phyloP scores from a whole-genome alignment of 139 green algal genomes.

The Parachlorella kessleri region DNA sequence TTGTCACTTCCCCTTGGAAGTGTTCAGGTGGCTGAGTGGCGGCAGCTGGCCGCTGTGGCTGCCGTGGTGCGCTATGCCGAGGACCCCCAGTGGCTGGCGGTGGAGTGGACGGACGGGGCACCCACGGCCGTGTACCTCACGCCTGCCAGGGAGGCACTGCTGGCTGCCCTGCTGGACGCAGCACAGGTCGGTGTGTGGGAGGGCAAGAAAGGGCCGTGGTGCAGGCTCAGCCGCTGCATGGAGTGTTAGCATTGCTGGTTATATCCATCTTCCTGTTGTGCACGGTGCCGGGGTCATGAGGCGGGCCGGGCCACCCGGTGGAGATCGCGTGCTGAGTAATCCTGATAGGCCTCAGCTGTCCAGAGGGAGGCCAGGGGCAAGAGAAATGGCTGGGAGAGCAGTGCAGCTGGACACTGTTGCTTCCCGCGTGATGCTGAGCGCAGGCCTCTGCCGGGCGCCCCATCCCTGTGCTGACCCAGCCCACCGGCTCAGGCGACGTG shows the following conservation, averaged over 20 bases:
- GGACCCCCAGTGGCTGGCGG: slow-evolving; percentile 71
- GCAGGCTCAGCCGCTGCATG: too few relatives aligned
- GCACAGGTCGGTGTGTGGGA: slow-evolving; percentile 53
- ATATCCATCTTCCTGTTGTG: too few relatives aligned
- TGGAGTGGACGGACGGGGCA: slow-evolving; percentile 77
- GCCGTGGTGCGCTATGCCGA: slow-evolving; percentile 53
- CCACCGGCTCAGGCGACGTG: slow-evolving; percentile 58
- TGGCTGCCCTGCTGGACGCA: slow-evolving; percentile 72
- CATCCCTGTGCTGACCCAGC: slow-evolving; percentile 60
- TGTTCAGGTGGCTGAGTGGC: slow-evolving; percentile 42
- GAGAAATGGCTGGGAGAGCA: too few relatives aligned
- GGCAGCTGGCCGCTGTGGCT: slow-evolving; percentile 42
- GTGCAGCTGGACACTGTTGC: too few relatives aligned
- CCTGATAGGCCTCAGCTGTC: too few relatives aligned
- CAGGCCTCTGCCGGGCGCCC: slow-evolving; percentile 47
- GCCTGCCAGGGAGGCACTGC: slow-evolving; percentile 65
- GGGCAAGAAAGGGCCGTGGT: too few relatives aligned
- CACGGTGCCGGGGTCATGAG: too few relatives aligned
- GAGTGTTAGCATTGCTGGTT: too few relatives aligned
- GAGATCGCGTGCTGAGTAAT: too few relatives aligned
- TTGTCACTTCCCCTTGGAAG: too few relatives aligned
- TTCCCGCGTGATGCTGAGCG: neutral
- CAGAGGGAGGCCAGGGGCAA: too few relatives aligned
- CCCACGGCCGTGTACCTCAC: slow-evolving; percentile 63
- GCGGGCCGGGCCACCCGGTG: too few relatives aligned